Conservation (phyloP, 805 yeast genomes). For the Starmerella bombi region DNA sequence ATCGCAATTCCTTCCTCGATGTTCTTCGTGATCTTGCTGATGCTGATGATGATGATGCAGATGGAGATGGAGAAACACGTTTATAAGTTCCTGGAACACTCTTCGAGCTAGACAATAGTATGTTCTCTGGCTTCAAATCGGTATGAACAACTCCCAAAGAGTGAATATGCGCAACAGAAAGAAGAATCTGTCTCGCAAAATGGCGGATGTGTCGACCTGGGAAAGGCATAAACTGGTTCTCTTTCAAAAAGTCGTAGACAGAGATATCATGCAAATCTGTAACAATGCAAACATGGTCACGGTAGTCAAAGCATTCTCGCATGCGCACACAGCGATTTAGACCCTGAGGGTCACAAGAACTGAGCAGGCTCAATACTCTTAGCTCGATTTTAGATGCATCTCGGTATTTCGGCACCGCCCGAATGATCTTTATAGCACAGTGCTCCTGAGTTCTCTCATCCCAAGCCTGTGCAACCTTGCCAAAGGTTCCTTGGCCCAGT, state of each 20-base stretch:
- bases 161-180: constrained; percentile 80
- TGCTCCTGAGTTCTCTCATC: constrained; percentile 46
- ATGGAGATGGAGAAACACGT: background rate
- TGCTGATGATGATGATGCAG: background rate
- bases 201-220: constrained; percentile 90
- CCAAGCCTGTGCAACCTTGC: constrained; percentile 73
- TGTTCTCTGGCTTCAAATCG: constrained; percentile 92
- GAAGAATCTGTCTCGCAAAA: constrained; percentile 68
- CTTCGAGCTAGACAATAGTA: constrained; percentile 36
- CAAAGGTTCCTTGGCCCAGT: constrained; percentile 87
- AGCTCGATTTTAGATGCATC: constrained; percentile 92
- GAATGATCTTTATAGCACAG: constrained; percentile 85
- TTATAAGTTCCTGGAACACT: constrained; percentile 8
- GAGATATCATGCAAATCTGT: constrained; percentile 78
- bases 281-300: constrained; percentile 88
- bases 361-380: constrained; percentile 61
- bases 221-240: constrained; percentile 73
- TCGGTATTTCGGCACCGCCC: constrained; percentile 84
- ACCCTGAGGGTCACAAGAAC: constrained; percentile 55
- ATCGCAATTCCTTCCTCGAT: constrained; percentile 39
- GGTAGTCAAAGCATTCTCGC: constrained; percentile 78
- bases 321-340: constrained; percentile 69
- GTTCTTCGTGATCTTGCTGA: background rate
- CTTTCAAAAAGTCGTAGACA: constrained; percentile 78
- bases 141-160: constrained; percentile 86